Evolutionary conservation across 1,284 basidiomycete genomes (phyloP).

Genomic region (Marasmius fiardii): DNA sequence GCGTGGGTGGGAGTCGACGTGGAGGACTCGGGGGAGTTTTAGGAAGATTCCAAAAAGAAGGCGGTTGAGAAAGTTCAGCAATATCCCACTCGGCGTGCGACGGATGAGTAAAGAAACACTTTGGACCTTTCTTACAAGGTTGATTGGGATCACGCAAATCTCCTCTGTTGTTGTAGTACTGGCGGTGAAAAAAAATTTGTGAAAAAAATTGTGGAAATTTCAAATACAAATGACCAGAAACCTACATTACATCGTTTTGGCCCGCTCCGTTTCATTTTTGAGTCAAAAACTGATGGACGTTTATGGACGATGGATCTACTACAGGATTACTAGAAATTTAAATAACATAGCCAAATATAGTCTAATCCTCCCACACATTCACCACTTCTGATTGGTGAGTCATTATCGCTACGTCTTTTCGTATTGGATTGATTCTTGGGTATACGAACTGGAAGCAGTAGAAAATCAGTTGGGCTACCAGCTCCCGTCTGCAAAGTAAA

Average conservation of each 20-base stretch:
- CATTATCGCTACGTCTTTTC: constrained; percentile 79
- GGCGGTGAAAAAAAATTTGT: background rate
- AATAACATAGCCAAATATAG: background rate
- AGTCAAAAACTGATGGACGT: background rate
- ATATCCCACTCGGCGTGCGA: constrained; percentile 4
- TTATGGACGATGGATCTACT: background rate
- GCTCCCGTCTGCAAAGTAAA: background rate
- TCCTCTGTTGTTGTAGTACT: constrained; percentile 8
- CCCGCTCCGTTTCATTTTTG: background rate
- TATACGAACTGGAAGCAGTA: constrained; percentile 65
- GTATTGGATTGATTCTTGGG: constrained; percentile 71
- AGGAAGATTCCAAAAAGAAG: background rate
- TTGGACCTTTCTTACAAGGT: background rate
- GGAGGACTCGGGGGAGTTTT: background rate
- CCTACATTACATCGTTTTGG: background rate
- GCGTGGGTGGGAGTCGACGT: background rate
- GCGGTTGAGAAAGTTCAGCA: background rate
- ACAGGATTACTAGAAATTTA: background rate
- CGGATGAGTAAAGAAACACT: constrained; percentile 2
- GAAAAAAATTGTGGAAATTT: background rate
- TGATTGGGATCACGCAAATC: background rate
- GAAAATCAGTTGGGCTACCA: constrained; percentile 8
- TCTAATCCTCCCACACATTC: constrained; percentile 43
- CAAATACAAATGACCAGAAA: background rate
- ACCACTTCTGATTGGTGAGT: constrained; percentile 80